Base-by-base conservation (phyloP, 768 basidiomycete species). In the Clitopilus hobsonii region DNA sequence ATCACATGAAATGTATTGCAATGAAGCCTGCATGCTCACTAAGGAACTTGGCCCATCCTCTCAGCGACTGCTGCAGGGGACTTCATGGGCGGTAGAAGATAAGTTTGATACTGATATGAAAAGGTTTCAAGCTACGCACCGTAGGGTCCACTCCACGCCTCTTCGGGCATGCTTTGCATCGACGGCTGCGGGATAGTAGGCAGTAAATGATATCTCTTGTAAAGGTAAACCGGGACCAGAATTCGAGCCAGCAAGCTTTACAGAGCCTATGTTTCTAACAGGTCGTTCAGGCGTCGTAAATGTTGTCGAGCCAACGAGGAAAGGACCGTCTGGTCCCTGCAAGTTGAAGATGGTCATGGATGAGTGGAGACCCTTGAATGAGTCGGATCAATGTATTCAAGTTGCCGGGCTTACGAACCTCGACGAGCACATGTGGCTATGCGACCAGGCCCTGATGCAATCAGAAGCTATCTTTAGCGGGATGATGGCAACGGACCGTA, bases 171-270 rank as follows among this genome's bases (percentile, higher is more conserved):
- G 32, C 4, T 36, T 36, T 11, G 10, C 32, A n/a, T 36, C 32
- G 13, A 36, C 32, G 4, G 32, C 32, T 36, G 32, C 78, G 25
- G 88, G 87, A 63, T 89, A 89, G 63, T 79, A 88, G 1, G 75
- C 78, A 25, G 81, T 85, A 61, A 85, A 89, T 0, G 78, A 77
- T 26, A 86, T 76, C 65, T 89, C 84, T 32, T 85, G 78, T 6
- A 89, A 71, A 27, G 69, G 60, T 26, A 89, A 67, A 0, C 82
- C 84, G 20, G 74, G 71, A 18, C 70, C 67, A 14, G 69, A 64
- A 18, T 61, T 63, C 32, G 52, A 66, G 50, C 58, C 60, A 30
- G 54, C 63, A 48, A 77, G 67, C 61, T 71, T 80, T 26, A 71
- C 68, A 53, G 62, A 64, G 27, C 84, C 78, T 49, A 84, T 63